These are phyloP conservation scores for Fusarium mangiferae DNA, from an alignment of 2,329 filamentous ascomycete species.

Conservation along the genomic window DNA sequence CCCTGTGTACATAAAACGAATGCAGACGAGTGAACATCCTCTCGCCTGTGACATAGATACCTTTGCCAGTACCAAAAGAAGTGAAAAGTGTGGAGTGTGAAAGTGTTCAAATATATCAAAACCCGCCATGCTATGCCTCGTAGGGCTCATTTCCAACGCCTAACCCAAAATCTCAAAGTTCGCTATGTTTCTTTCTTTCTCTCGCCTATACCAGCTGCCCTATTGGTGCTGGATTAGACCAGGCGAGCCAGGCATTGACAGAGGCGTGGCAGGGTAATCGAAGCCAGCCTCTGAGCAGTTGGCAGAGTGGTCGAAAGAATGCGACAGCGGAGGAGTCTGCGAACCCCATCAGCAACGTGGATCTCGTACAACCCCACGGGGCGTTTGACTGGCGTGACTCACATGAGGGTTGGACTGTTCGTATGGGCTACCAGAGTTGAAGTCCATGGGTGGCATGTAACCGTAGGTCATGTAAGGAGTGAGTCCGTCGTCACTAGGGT, in stretches of 20 bases:
- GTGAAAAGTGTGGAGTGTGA: constrained; percentile 35
- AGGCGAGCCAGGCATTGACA: constrained; percentile 78
- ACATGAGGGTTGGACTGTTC: constrained; percentile 79
- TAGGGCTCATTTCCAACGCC: constrained; percentile 38
- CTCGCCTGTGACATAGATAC: constrained; percentile 20
- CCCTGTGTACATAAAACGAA: constrained; percentile 32
- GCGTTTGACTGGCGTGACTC: constrained; percentile 63
- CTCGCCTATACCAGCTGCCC: constrained; percentile 1
- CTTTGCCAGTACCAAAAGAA: constrained; percentile 24
- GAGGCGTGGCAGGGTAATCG: constrained; percentile 75
- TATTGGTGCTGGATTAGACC: constrained; percentile 54
- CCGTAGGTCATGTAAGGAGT: constrained; percentile 75
- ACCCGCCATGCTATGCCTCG: constrained; percentile 39
- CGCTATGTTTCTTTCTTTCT: constrained; percentile 11
- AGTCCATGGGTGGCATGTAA: constrained; percentile 72
- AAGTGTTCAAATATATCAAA: constrained; percentile 40
- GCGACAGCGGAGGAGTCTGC: constrained; percentile 81
- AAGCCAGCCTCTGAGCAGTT: constrained; percentile 70
- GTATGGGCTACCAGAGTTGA: constrained; percentile 69
- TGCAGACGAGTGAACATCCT: constrained; percentile 23
- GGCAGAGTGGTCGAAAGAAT: constrained; percentile 75
- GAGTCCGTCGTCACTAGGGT: constrained; percentile 67
- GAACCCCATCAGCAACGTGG: constrained; percentile 61
- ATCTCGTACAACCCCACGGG: constrained; percentile 51
- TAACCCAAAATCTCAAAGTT: constrained; percentile 34